Conservation (phyloP, 176 grass and related monocot species). For the Typha latifolia region DNA sequence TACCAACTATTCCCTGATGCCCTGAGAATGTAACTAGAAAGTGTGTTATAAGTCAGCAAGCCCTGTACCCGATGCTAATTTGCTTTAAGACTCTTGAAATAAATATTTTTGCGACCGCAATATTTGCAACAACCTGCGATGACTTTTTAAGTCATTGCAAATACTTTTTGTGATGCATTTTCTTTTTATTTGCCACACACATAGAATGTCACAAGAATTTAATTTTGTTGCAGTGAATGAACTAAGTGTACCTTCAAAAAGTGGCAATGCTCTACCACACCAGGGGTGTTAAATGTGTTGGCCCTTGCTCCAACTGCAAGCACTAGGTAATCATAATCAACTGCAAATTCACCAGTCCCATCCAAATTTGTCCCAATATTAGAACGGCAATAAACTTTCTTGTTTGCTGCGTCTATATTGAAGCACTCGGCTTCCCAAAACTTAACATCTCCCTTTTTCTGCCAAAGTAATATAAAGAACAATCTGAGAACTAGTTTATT, state of each 20-base stretch:
- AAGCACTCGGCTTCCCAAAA: slow-evolving; percentile 90
- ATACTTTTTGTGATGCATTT: too few relatives aligned
- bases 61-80: too few relatives aligned
- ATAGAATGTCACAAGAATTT: too few relatives aligned
- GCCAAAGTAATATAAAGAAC: slow-evolving; percentile 10
- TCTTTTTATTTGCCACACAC: too few relatives aligned
- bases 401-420: slow-evolving; percentile 65
- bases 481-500: not conserved
- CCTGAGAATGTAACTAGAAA: too few relatives aligned
- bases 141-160: too few relatives aligned
- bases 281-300: slow-evolving; percentile 91
- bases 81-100: too few relatives aligned
- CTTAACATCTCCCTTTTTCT: slow-evolving; percentile 64
- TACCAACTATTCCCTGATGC: not conserved
- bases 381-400: slow-evolving; percentile 54
- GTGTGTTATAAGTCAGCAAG: too few relatives aligned
- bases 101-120: too few relatives aligned
- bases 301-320: slow-evolving; percentile 70
- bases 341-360: slow-evolving; percentile 76
- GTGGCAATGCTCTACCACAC: slow-evolving; percentile 71
- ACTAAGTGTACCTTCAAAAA: slow-evolving; percentile 69
- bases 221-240: too few relatives aligned
- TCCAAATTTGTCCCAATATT: slow-evolving; percentile 65
- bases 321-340: slow-evolving; percentile 83
- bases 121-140: too few relatives aligned